phyloP scores from a whole-genome alignment of 2,329 filamentous ascomycete genomes.

The Diplodia scrobiculata region DNA sequence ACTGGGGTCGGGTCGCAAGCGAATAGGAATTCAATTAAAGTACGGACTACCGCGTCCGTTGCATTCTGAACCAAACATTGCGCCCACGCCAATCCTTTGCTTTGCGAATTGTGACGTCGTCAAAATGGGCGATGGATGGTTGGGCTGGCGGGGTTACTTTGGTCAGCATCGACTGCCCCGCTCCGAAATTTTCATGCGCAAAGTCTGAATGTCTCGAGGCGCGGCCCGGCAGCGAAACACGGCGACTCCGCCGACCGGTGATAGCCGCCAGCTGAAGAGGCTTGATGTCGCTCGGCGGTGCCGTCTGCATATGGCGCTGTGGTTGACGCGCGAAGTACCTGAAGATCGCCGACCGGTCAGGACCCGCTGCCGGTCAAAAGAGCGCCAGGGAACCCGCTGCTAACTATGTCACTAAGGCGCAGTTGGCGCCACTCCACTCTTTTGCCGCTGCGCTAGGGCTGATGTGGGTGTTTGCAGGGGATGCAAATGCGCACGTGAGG shows the following conservation, averaged over 20 bases:
- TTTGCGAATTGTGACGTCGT: slow-evolving; percentile 12
- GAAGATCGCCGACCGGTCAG: slow-evolving; percentile 21
- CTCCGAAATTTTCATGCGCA: slow-evolving; percentile 11
- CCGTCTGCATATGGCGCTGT: neutral
- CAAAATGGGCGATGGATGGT: neutral
- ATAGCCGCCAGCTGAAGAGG: slow-evolving; percentile 10
- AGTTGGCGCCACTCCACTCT: neutral
- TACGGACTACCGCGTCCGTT: neutral
- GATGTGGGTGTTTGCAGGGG: neutral
- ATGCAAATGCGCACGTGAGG: neutral
- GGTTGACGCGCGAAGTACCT: slow-evolving; percentile 21
- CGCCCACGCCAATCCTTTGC: neutral
- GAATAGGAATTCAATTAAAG: slow-evolving; percentile 8
- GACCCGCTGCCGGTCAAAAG: slow-evolving; percentile 3
- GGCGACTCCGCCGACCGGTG: slow-evolving; percentile 13
- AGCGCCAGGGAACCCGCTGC: slow-evolving; percentile 21
- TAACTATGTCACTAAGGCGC: slow-evolving; percentile 5
- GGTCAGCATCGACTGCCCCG: slow-evolving; percentile 1
- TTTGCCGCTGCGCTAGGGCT: neutral
- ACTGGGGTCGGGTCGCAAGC: neutral
- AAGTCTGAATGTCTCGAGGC: slow-evolving; percentile 11
- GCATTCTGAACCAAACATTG: slow-evolving; percentile 16
- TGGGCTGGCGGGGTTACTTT: neutral
- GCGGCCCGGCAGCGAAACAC: slow-evolving; percentile 2
- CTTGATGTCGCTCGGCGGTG: neutral